Evolutionary conservation across 305 asterid genomes (phyloP), one percentile per base, ranked within the genome.

Genomic region (Salvia sclarea): DNA sequence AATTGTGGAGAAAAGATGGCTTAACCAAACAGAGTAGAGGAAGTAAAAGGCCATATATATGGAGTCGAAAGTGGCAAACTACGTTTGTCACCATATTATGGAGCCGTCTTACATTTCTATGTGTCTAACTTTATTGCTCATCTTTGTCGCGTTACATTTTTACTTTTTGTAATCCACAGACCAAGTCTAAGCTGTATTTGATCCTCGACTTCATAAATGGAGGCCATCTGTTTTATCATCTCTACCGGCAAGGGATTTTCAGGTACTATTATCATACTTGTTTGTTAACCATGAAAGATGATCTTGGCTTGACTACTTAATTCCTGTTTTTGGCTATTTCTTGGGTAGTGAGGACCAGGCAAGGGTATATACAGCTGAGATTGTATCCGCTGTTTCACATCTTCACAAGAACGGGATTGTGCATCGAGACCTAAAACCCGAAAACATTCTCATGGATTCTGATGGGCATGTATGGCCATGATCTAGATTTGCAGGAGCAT

Each of bases 191-290:
- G 88, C 86, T 92, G 66, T 92, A 92, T 69, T 61, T 92, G 72
- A 89, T 92, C 69, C 85, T 92, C 75, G 98, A 92, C 70, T 92
- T 92, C 43, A 82, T 92, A 44, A 92, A 92, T 71, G 98, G 98
- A 71, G 98, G 98, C 64, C 98, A 92, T 83, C 94, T 92, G 4
- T 92, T 92, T 86, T 92, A 89, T 80, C 98, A 92, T 89, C 89
- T 92, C 56, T 92, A 89, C 80, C 78, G 98, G 72, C 98, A 92
- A 84, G 83, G 95, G 74, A 92, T 92, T 59, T 92, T 89, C 98
- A 92, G 96, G 98, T 92, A 82, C 73, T 18, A 21, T 57, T 38
- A 2, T 37, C 56, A 2, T 48, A n/a, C 45, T 71, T 8, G 6
- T 6, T 68, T 22, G 60, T 72, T 21, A 61, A 31, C 45, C 7